phyloP scores from a whole-genome alignment of 768 basidiomycete genomes.

The Candolleomyces eurysporus region DNA sequence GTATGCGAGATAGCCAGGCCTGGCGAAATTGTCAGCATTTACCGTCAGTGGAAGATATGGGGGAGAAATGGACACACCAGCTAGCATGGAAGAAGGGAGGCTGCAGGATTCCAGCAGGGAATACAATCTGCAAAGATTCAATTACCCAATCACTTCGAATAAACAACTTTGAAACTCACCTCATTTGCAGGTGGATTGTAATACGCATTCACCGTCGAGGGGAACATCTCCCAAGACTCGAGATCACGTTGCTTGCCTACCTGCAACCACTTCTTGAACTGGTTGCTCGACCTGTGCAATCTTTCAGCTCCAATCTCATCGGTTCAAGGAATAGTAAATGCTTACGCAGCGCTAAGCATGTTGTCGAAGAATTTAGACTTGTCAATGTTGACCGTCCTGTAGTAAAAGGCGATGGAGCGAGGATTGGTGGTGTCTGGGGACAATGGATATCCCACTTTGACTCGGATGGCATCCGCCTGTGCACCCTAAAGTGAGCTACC shows the following conservation, averaged over 20 bases:
- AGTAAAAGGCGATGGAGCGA: constrained; percentile 70
- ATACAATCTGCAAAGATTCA: constrained; percentile 64
- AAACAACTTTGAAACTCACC: constrained; percentile 34
- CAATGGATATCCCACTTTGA: constrained; percentile 92
- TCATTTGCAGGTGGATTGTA: constrained; percentile 87
- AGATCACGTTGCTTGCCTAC: constrained; percentile 68
- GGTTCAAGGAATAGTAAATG: constrained; percentile 3
- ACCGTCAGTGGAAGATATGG: constrained; percentile 5
- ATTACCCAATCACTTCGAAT: not conserved
- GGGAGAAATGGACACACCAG: constrained; percentile 47
- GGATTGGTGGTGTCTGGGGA: constrained; percentile 80
- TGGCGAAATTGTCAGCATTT: constrained; percentile 22
- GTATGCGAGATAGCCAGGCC: constrained; percentile 88
- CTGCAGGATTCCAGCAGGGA: constrained; percentile 94
- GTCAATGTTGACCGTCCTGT: constrained; percentile 63
- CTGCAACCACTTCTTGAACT: constrained; percentile 69
- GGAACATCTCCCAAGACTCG: constrained; percentile 85
- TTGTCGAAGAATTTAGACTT: constrained; percentile 81
- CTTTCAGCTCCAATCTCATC: not conserved
- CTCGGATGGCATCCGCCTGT: constrained; percentile 75
- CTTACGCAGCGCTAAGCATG: constrained; percentile 60
- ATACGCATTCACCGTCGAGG: constrained; percentile 86
- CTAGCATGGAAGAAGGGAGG: constrained; percentile 85
- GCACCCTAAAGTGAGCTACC: constrained; percentile 8
- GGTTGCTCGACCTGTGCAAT: constrained; percentile 48